Percentiles rank a stretch among this genome's conserved stretches.
Conservation (phyloP, 148 eudicot genomes). For the Spergularia bocconei region DNA sequence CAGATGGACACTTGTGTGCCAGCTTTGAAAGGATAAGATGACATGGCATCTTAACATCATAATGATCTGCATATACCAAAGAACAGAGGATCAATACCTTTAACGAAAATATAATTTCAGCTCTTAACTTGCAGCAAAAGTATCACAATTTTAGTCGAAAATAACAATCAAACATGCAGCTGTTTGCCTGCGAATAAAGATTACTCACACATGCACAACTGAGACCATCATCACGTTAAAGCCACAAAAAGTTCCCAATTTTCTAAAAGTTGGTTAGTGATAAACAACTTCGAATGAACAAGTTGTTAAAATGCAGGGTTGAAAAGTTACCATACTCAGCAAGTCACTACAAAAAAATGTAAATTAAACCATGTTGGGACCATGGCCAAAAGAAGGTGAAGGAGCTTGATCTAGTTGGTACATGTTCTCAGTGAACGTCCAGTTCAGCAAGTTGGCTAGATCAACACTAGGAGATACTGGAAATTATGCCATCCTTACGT, state of each 20-base stretch:
- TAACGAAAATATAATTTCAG: background rate
- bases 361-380: background rate
- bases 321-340: background rate
- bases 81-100: background rate
- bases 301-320: background rate
- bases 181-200: background rate
- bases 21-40: conserved; percentile 95
- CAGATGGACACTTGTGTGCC: conserved; percentile 92
- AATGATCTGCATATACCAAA: conserved; percentile 69
- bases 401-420: background rate
- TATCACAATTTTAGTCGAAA: background rate
- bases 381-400: background rate
- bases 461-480: background rate
- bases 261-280: background rate
- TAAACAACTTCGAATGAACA: background rate
- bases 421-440: background rate
- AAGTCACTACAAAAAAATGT: background rate
- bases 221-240: background rate
- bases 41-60: conserved; percentile 99
- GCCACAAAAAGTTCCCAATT: background rate
- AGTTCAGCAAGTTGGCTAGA: background rate
- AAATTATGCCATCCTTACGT: background rate
- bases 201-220: background rate
- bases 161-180: background rate
- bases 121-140: background rate